Conservation (phyloP, 2,329 filamentous ascomycete genomes). For the Microcyclospora pomicola region DNA sequence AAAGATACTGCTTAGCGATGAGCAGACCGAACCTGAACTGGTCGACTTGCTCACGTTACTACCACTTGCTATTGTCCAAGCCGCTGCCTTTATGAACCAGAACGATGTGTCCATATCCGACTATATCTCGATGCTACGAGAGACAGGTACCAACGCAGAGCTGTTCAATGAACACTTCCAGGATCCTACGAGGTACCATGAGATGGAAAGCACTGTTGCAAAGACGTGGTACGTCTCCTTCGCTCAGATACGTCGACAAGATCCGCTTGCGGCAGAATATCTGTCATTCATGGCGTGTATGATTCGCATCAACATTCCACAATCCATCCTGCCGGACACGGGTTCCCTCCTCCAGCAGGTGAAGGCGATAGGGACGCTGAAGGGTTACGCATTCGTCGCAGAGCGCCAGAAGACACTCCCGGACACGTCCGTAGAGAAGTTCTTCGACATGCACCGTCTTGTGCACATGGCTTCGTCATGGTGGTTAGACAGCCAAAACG, state of each 20-base stretch:
- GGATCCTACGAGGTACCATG: conserved; percentile 7
- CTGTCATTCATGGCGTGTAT: conserved; percentile 12
- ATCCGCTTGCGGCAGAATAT: conserved; percentile 7
- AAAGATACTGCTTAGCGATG: conserved; percentile 1
- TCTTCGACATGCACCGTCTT: conserved; percentile 12
- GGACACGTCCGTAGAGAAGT: background rate
- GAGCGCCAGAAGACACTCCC: conserved; percentile 1
- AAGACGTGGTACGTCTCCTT: conserved; percentile 12
- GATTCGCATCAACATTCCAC: conserved; percentile 10
- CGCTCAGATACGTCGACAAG: conserved; percentile 6
- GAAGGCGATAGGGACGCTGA: conserved; percentile 9
- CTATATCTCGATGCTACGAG: conserved; percentile 5
- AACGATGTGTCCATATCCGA: conserved; percentile 8
- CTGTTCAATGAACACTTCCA: conserved; percentile 7
- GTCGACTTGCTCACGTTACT: conserved; percentile 9
- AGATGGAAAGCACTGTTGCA: conserved; percentile 7
- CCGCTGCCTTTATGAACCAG: conserved; percentile 12
- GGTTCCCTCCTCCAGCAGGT: conserved; percentile 2
- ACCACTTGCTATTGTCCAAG: conserved; percentile 12
- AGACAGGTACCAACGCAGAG: conserved; percentile 6
- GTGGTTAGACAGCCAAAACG: too few relatives aligned
- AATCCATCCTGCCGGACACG: conserved; percentile 8
- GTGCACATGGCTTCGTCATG: conserved; percentile 6
- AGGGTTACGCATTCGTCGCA: conserved; percentile 10
- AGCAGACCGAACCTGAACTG: conserved; percentile 3